Conservation (phyloP, 768 basidiomycete genomes). For the Tricholoma flavovirens region DNA sequence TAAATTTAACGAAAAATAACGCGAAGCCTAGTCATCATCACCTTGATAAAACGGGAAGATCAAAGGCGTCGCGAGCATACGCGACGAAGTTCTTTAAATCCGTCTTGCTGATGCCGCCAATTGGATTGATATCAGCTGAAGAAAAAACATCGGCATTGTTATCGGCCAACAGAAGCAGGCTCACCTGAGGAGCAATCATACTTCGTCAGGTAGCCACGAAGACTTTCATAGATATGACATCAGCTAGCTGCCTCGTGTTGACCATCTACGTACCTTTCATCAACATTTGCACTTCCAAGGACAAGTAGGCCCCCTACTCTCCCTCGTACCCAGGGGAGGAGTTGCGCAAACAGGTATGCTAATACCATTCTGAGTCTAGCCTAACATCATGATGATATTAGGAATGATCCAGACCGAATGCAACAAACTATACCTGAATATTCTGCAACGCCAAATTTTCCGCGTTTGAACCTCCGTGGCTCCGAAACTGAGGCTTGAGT, state of each 20-base stretch:
- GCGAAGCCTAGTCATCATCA: constrained; percentile 27
- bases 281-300: constrained; percentile 96
- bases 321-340: constrained; percentile 88
- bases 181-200: constrained; percentile 92
- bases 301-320: constrained; percentile 83
- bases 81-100: constrained; percentile 95
- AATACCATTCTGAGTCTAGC: constrained; percentile 93
- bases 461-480: constrained; percentile 77
- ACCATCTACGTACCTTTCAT: constrained; percentile 68
- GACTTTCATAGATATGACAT: constrained; percentile 36
- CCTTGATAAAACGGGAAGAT: constrained; percentile 80
- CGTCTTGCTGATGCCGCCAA: constrained; percentile 96
- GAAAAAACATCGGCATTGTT: constrained; percentile 1
- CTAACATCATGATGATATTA: constrained; percentile 28
- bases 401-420: not conserved
- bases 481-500: constrained; percentile 58
- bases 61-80: constrained; percentile 71
- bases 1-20: not conserved
- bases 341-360: constrained; percentile 91
- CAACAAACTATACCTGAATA: constrained; percentile 59
- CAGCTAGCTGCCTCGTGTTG: not conserved
- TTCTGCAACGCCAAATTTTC: constrained; percentile 98
- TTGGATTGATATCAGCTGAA: constrained; percentile 94
- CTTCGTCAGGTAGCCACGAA: constrained; percentile 95
- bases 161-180: constrained; percentile 5